Percentiles rank a stretch among this genome's conserved stretches.
phyloP scores from a whole-genome alignment of 1,139 yeast genomes.

The Kodamaea arcana region DNA sequence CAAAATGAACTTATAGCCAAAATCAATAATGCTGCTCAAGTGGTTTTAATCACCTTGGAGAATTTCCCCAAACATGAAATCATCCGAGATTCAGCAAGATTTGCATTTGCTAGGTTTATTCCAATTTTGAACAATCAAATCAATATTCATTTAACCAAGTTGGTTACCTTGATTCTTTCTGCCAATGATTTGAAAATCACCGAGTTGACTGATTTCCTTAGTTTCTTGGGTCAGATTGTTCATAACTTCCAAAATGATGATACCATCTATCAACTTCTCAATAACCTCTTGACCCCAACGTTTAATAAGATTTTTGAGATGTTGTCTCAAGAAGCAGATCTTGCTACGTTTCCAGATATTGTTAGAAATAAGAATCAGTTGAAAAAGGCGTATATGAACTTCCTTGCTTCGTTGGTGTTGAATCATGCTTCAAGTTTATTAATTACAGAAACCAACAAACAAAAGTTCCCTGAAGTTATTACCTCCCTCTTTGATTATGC shows the following conservation, averaged over 20 bases:
- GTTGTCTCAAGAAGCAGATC: conserved; percentile 27
- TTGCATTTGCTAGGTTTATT: conserved; percentile 81
- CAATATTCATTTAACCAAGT: conserved; percentile 63
- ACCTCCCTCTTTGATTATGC: conserved; percentile 65
- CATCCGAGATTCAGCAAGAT: conserved; percentile 82
- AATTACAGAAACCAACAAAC: conserved; percentile 61
- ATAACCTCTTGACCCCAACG: conserved; percentile 70
- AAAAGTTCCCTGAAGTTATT: conserved; percentile 59
- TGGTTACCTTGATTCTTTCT: conserved; percentile 68
- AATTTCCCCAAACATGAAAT: conserved; percentile 61
- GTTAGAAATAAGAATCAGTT: conserved; percentile 58
- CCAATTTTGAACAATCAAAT: conserved; percentile 52
- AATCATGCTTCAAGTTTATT: conserved; percentile 80
- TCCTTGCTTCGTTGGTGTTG: conserved; percentile 64
- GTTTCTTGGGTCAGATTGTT: conserved; percentile 83
- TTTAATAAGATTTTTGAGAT: conserved; percentile 59
- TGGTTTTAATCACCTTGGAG: conserved; percentile 78
- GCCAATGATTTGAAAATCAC: conserved; percentile 56
- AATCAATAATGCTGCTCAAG: conserved; percentile 73
- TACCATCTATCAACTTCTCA: conserved; percentile 67
- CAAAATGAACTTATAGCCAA: conserved; percentile 42
- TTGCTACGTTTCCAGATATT: conserved; percentile 38
- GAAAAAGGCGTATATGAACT: conserved; percentile 65
- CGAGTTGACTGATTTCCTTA: conserved; percentile 77
- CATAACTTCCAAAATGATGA: conserved; percentile 71